Evolutionary conservation across 257 asterid species (phyloP), one percentile per base, ranked within the genome.

Genomic region (Vinca minor): DNA sequence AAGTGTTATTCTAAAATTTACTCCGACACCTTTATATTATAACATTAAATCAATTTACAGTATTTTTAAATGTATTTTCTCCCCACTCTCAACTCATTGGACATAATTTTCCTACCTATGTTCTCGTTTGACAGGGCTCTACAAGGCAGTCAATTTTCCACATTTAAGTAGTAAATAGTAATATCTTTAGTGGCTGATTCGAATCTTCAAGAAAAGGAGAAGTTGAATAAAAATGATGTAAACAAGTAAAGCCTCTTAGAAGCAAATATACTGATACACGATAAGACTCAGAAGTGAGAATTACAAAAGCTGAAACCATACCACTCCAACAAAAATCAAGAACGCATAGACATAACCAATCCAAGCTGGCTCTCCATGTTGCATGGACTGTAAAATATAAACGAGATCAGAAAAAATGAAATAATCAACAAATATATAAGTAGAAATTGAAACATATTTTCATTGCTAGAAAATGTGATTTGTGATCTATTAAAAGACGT

Each of bases 361-460:
- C 97, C 95, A 89, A 78, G 98, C 94, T 67, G 97, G 98, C 71
- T 82, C 98, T 23, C 98, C 97, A 73, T 45, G 82, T 89, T 93
- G 97, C 96, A 93, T 82, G 55, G 98, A 87, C 98, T 93, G 94
- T 67, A 54, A 64, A 18, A 74, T 20, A 34, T 59, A 67, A 47
- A 65, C 15, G 61, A 41, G 15, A 48, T 39, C n/a, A 57, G 65
- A 47, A n/a, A n/a, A 60, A 55, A 44, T 26, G 32, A 25, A 29
- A 65, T 21, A 49, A 13, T 15, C 17, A 47, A 38, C 15, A 9
- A 2, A n/a, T 8, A 42, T 8, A 41, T 8, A 44, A 17, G 23
- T 23, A 12, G 12, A 31, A 21, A 17, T 31, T 3, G 42, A 20
- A 5, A n/a, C 9, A 26, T 21, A 56, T 41, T 12, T 0, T 12